These are phyloP conservation scores for Papiliotrema terrestris DNA, from an alignment of 1,284 basidiomycete genomes.

Conservation along the genomic window DNA sequence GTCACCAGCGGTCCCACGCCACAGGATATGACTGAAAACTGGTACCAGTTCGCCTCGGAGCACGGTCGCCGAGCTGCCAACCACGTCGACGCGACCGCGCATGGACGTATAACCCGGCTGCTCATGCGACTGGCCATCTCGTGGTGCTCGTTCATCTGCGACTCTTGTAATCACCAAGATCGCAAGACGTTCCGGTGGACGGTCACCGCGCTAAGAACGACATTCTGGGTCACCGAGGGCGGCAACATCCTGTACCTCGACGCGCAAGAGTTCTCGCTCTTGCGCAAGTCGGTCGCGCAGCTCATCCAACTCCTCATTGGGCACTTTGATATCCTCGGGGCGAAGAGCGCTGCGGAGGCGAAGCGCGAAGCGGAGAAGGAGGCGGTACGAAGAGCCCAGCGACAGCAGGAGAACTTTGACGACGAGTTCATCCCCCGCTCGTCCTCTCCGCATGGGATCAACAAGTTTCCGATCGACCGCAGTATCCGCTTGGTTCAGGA, in stretches of 20 bases:
- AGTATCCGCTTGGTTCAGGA: conserved; percentile 71
- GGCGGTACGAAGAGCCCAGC: conserved; percentile 63
- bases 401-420: conserved; percentile 53
- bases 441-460: conserved; percentile 29
- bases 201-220: conserved; percentile 92
- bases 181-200: conserved; percentile 98
- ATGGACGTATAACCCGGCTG: conserved; percentile 73
- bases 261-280: conserved; percentile 80
- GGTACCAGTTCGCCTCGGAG: conserved; percentile 91
- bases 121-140: conserved; percentile 86
- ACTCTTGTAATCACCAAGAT: conserved; percentile 95
- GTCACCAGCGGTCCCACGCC: conserved; percentile 55
- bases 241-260: conserved; percentile 88
- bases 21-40: conserved; percentile 89
- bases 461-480: conserved; percentile 51
- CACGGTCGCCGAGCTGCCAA: conserved; percentile 84
- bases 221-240: conserved; percentile 80
- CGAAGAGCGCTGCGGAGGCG: conserved; percentile 82
- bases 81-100: conserved; percentile 71
- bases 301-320: conserved; percentile 95
- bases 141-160: conserved; percentile 98
- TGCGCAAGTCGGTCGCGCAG: conserved; percentile 87
- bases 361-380: conserved; percentile 80
- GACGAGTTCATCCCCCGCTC: conserved; percentile 47
- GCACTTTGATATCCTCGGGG: conserved; percentile 97